Evolutionary conservation across 163 green algal genomes (phyloP).

Genomic region (Coccomyxa subellipsoidea): DNA sequence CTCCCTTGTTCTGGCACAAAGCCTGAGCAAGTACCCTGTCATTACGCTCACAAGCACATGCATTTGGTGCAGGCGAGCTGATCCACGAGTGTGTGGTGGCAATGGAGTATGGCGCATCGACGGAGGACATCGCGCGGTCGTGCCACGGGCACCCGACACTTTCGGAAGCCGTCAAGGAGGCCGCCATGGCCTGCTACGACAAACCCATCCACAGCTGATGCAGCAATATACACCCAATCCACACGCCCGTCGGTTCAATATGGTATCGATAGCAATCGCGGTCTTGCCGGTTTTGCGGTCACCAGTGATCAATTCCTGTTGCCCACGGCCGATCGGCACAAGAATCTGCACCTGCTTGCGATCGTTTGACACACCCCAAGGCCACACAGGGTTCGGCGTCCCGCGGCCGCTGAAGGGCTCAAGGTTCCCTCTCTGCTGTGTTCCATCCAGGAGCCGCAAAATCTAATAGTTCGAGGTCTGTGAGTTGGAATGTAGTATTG

Average conservation of each 20-base stretch:
- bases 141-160: constrained; percentile 98
- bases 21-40: too few species aligned
- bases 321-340: constrained; percentile 85
- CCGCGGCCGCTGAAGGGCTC: too few species aligned
- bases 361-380: too few species aligned
- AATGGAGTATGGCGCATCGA: constrained; percentile 85
- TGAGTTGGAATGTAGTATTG: too few species aligned
- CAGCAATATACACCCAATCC: too few species aligned
- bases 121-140: constrained; percentile 92
- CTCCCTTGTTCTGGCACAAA: too few species aligned
- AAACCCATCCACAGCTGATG: constrained; percentile 94
- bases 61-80: constrained; percentile 63
- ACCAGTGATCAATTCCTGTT: constrained; percentile 92
- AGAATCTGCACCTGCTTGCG: constrained; percentile 85
- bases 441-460: too few species aligned
- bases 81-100: constrained; percentile 68
- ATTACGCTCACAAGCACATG: too few species aligned
- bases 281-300: constrained; percentile 92
- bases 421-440: too few species aligned
- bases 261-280: constrained; percentile 83
- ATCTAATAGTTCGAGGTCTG: too few species aligned
- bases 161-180: constrained; percentile 94
- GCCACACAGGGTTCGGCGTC: too few species aligned
- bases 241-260: constrained; percentile 85
- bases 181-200: constrained; percentile 81